These are phyloP conservation scores for Aspergillus quadricinctus DNA, from an alignment of 2,329 filamentous ascomycete genomes.

Conservation along the genomic window DNA sequence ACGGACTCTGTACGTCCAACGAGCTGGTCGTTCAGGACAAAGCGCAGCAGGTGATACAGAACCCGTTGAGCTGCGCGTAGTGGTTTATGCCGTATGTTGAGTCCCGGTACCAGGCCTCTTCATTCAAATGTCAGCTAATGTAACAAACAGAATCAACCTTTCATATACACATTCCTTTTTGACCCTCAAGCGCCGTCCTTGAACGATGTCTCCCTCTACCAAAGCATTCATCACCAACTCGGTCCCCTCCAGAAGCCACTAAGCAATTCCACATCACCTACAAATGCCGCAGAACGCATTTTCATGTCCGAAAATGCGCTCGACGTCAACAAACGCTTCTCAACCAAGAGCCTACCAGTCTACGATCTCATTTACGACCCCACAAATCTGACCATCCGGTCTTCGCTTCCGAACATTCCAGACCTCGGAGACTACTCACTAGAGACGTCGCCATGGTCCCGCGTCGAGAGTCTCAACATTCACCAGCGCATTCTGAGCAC, in stretches of 20 bases:
- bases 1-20: slow-evolving; percentile 33
- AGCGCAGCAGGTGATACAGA: slow-evolving; percentile 3
- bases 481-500: slow-evolving; percentile 58
- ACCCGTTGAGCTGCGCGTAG: slow-evolving; percentile 30
- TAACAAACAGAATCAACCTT: slow-evolving; percentile 41
- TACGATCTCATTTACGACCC: slow-evolving; percentile 61
- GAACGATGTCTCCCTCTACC: slow-evolving; percentile 42
- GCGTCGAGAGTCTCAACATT: slow-evolving; percentile 58
- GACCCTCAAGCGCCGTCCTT: slow-evolving; percentile 40
- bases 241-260: slow-evolving; percentile 46
- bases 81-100: slow-evolving; percentile 40
- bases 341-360: slow-evolving; percentile 41
- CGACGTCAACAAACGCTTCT: slow-evolving; percentile 28
- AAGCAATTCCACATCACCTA: slow-evolving; percentile 43
- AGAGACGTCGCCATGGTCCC: slow-evolving; percentile 40
- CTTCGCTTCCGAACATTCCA: slow-evolving; percentile 62
- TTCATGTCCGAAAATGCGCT: slow-evolving; percentile 26
- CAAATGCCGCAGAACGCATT: slow-evolving; percentile 37
- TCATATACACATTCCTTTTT: slow-evolving; percentile 49
- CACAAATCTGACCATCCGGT: slow-evolving; percentile 53
- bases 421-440: slow-evolving; percentile 41
- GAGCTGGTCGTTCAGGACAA: slow-evolving; percentile 15
- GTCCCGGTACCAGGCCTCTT: not conserved
- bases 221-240: slow-evolving; percentile 46
- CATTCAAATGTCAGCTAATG: slow-evolving; percentile 5